A percentile compares a stretch with the other conserved stretches of the same genome.
Conservation (phyloP, 176 grass and related monocot genomes). For the Oryza coarctata region DNA sequence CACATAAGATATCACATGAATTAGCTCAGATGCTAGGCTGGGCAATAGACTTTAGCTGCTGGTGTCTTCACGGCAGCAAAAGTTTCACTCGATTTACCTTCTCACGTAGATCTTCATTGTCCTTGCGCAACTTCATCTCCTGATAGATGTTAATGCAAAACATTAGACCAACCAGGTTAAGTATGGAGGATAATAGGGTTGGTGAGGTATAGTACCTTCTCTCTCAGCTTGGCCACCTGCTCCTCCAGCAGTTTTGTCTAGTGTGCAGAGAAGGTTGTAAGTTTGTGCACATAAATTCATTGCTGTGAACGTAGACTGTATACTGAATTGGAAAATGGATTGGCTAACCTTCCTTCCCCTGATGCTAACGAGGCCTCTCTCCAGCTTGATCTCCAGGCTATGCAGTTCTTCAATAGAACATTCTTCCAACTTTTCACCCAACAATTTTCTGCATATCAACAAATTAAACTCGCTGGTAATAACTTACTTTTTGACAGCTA, state of each 20-base stretch:
- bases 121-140: conserved; percentile 48
- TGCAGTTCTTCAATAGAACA: conserved; percentile 63
- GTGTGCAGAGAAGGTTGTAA: conserved; percentile 9
- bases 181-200: neutral
- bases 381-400: conserved; percentile 53
- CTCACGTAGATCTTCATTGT: conserved; percentile 44
- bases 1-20: conserved; percentile 41
- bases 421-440: conserved; percentile 62
- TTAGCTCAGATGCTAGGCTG: neutral
- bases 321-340: neutral
- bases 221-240: conserved; percentile 47
- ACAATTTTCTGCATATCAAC: conserved; percentile 50
- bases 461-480: neutral
- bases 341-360: conserved; percentile 56
- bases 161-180: conserved; percentile 5
- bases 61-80: neutral
- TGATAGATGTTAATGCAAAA: conserved; percentile 19
- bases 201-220: conserved; percentile 38
- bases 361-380: conserved; percentile 49
- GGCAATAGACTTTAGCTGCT: neutral
- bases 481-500: neutral
- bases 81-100: conserved; percentile 40
- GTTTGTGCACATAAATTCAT: neutral
- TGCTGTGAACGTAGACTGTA: neutral
- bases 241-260: conserved; percentile 53